These are phyloP conservation scores for Coemansia aciculifera DNA, from an alignment of 192 early-diverging fungal genomes.

Conservation along the genomic window DNA sequence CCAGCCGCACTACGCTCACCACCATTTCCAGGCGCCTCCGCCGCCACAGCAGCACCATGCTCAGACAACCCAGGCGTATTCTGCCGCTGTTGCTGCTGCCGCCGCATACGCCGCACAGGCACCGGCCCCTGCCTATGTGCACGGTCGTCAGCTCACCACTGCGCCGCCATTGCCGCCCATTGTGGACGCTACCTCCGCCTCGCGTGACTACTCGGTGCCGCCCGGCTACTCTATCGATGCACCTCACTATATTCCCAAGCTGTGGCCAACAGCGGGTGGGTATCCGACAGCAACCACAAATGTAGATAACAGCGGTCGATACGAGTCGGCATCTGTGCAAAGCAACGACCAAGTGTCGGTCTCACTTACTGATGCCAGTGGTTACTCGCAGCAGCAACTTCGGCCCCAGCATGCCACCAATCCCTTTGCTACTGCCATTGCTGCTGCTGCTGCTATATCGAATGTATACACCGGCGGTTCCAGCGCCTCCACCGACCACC, in stretches of 20 bases:
- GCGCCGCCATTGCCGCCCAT: constrained; percentile 11
- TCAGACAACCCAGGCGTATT: constrained; percentile 16
- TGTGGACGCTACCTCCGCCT: not conserved
- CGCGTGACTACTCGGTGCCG: constrained; percentile 12
- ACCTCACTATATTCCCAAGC: constrained; percentile 5
- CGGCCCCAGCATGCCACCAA: constrained; percentile 14
- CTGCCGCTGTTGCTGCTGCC: not conserved
- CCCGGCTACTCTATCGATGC: constrained; percentile 3
- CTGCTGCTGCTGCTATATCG: constrained; percentile 8
- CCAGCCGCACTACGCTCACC: constrained; percentile 24
- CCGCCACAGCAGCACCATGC: constrained; percentile 15
- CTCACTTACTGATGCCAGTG: constrained; percentile 42
- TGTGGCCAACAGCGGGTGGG: constrained; percentile 11
- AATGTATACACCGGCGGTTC: constrained; percentile 9
- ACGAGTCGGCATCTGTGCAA: constrained; percentile 33
- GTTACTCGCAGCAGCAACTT: constrained; percentile 39
- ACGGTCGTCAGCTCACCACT: constrained; percentile 6
- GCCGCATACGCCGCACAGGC: not conserved
- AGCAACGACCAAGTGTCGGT: constrained; percentile 50
- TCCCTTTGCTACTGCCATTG: constrained; percentile 6
- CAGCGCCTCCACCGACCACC: constrained; percentile 14
- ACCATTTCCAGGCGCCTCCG: constrained; percentile 18
- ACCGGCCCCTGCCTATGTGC: constrained; percentile 1
- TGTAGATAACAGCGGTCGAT: constrained; percentile 18
- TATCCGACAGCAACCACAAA: constrained; percentile 20